Percentiles rank a stretch among this genome's conserved stretches.
These are phyloP conservation scores for Tricladium varicosporioides DNA, from an alignment of 2,329 filamentous ascomycete species.

Conservation along the genomic window DNA sequence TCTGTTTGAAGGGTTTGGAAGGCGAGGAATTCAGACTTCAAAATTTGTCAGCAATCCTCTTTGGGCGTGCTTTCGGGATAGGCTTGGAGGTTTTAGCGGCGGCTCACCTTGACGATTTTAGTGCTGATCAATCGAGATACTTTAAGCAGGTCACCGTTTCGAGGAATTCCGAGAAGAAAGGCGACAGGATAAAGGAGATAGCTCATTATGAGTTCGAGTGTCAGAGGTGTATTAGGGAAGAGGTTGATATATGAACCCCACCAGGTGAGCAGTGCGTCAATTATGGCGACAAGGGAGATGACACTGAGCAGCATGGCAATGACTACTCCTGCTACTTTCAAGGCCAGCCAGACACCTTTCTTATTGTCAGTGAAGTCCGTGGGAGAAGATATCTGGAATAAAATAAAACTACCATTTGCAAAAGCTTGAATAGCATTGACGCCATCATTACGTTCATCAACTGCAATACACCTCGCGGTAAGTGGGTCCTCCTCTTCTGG, in stretches of 20 bases:
- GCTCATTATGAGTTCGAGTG: constrained; percentile 4
- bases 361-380: neutral
- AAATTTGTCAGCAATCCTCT: too few relatives aligned
- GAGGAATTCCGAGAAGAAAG: constrained; percentile 9
- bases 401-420: neutral
- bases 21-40: constrained; percentile 8
- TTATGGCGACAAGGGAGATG: constrained; percentile 5
- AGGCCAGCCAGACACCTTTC: constrained; percentile 4
- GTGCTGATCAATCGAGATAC: constrained; percentile 5
- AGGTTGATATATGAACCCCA: constrained; percentile 5
- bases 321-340: constrained; percentile 12
- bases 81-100: neutral
- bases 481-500: constrained; percentile 7
- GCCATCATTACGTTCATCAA: constrained; percentile 4
- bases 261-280: constrained; percentile 7
- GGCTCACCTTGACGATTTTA: constrained; percentile 4
- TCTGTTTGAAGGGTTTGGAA: constrained; percentile 2
- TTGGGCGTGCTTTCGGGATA: neutral
- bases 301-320: constrained; percentile 1
- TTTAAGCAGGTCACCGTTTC: constrained; percentile 4
- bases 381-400: too few relatives aligned
- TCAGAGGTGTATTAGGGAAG: neutral
- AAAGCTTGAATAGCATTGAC: constrained; percentile 5
- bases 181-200: constrained; percentile 11
- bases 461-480: neutral